These are phyloP conservation scores for Candida sanyaensis DNA, from an alignment of 1,139 yeast species.

Conservation along the genomic window DNA sequence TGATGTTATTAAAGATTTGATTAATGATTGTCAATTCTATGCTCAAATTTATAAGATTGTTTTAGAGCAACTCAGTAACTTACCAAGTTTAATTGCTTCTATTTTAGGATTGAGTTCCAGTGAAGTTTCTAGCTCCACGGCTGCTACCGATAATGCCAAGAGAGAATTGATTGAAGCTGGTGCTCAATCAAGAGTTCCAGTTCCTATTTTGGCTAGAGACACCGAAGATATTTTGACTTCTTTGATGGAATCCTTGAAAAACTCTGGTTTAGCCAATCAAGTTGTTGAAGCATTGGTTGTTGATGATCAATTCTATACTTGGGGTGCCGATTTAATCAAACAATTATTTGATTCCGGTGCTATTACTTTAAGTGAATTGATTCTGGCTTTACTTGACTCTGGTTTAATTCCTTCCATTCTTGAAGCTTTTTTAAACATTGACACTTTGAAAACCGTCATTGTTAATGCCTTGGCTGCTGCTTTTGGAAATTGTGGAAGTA, in stretches of 20 bases:
- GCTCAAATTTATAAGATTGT: conserved; percentile 43
- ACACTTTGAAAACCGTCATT: conserved; percentile 42
- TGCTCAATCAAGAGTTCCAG: conserved; percentile 8
- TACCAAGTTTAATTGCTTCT: conserved; percentile 28
- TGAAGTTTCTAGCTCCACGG: conserved; percentile 16
- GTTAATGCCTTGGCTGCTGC: conserved; percentile 51
- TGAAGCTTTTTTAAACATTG: conserved; percentile 41
- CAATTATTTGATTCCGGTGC: conserved; percentile 34
- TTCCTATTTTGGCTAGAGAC: conserved; percentile 15
- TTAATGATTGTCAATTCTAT: conserved; percentile 44
- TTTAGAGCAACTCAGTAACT: conserved; percentile 29
- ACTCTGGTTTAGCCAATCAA: conserved; percentile 45
- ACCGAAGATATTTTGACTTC: conserved; percentile 28
- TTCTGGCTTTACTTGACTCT: conserved; percentile 35
- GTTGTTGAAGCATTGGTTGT: conserved; percentile 44
- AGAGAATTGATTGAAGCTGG: conserved; percentile 13
- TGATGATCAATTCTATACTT: conserved; percentile 40
- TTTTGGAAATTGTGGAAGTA: conserved; percentile 40
- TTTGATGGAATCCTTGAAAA: conserved; percentile 48
- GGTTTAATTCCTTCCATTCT: conserved; percentile 43
- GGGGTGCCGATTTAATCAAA: conserved; percentile 42
- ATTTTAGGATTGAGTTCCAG: conserved; percentile 24
- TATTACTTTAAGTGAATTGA: conserved; percentile 28
- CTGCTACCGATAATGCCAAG: conserved; percentile 11
- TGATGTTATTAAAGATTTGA: conserved; percentile 37